Evolutionary conservation across 2,329 filamentous ascomycete genomes (phyloP), one percentile per base, ranked within the genome.

Genomic region (Talaromyces sp.): DNA sequence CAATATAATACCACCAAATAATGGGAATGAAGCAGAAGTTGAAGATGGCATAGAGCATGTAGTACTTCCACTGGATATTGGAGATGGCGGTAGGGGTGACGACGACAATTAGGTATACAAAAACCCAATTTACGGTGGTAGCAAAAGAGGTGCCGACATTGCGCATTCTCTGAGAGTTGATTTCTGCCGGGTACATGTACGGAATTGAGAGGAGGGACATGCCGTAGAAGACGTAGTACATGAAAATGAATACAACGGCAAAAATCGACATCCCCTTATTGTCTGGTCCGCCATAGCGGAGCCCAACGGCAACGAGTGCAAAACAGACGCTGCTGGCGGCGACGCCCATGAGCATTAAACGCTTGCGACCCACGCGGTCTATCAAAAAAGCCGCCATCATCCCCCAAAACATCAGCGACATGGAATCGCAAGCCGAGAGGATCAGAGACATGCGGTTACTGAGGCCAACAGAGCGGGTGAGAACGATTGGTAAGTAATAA

Each of bases 31-130:
- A 71, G 3, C 57, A 58, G 14, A 66, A 58, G 55, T 70, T 71
- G 21, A 67, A 56, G 3, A 68, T 63, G 13, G 66, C 65, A 70
- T 82, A 86, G 63, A 84, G 76, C 41, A 84, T 75, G 72, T 79
- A 84, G 58, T 81, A 84, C 58, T 77, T 77, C 75, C 80, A 84
- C 7, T 78, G 75, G 0, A 83, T 72, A 26, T 77, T 80, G 24
- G 76, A 69, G 17, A 73, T 68, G 2, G 66, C 62, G 10, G 56
- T 51, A 11, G 58, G 64, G 10, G 60, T 63, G 50, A 55, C 32
- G 6, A 53, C 49, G n/a, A 52, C 52, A 29, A 62, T 49, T 10
- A 55, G 52, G 26, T 53, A 62, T 8, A 43, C 51, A 29, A 29
- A 49, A 8, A 59, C 17, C 56, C 60, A 62, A n/a, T 62, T 50